Base-by-base conservation (phyloP, 2,329 filamentous ascomycete genomes). In the Elsinoe fawcettii region DNA sequence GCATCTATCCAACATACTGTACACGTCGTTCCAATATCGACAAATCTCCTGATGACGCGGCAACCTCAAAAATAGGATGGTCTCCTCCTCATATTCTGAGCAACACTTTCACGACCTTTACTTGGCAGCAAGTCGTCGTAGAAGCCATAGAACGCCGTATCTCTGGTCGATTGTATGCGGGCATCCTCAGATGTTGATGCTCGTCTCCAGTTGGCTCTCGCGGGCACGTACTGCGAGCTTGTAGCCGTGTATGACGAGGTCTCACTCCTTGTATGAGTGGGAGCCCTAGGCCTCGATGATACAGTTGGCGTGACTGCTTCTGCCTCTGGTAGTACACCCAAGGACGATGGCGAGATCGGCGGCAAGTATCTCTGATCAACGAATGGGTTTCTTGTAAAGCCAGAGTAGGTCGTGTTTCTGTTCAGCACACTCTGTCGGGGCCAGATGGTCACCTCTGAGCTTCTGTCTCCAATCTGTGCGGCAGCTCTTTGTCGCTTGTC, bases 71-170 rank as follows among this genome's bases (percentile, higher is more conserved):
- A 39, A 39, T 53, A 53, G 49, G 49, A 53, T 12, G 49, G 49
- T 27, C 34, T 53, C 20, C 49, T 53, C 49, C 30, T 53, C 49
- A 53, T 53, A 32, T 39, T 53, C 49, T 39, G 53, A 27, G 36
- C 53, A 30, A 46, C 39, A 41, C 39, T 46, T 14, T 49, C 41
- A 12, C 54, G 27, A 20, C 22, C 23, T 5, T 41, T 16, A 22
- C 9, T 49, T 23, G 30, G 54, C 54, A 54, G 22, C 16, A 58
- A n/a, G 14, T 58, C 56, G 37, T 58, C 49, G 39, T 58, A 58
- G 30, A 58, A 58, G 32, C 39, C 23, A 27, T 58, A 58, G 49
- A 58, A 58, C 14, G 32, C 39, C 34, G 56, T 53, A 34, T 53
- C 27, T 20, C 56, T 30, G 2, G 23, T 36, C 37, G 55, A 32